Evolutionary conservation across 768 basidiomycete species (phyloP), one percentile per base, ranked within the genome.

Genomic region (Lentinula boryana): DNA sequence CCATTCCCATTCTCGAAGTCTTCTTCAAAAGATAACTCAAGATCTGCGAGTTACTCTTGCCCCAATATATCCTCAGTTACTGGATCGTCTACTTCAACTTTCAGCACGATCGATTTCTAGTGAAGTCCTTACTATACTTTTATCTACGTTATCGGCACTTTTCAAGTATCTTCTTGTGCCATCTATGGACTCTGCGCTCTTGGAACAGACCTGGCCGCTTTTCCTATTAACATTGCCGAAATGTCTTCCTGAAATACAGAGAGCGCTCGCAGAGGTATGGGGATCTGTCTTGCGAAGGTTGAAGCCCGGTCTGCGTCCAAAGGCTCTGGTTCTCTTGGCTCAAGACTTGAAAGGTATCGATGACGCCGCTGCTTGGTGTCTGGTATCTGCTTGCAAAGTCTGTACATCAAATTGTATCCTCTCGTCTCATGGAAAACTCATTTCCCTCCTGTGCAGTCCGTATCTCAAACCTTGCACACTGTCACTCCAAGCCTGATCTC

Each of bases 261-360:
- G 89, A 27, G 85, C 89, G 1, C 80, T 90, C 9, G 88, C 92
- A 0, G 93, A 97, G 68, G 91, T 93, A 3, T 97, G 93, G 95
- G 91, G 87, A 0, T 84, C 83, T 0, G 80, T 88, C 0, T 67
- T 96, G 46, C 78, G 95, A 53, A 80, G 90, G 65, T 73, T 95
- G 56, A 91, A 91, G 70, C 72, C 75, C 1, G 77, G 80, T 12
- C 77, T 79, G 7, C 76, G 89, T 33, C 83, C 82, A 57, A 76
- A 78, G 51, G 82, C 86, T 0, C 78, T 92, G 4, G 65, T 67
- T 3, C 61, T 90, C 13, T 75, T 95, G 68, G 79, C 80, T 1
- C 71, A 75, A 33, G 76, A 80, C 59, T 69, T 82, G 8, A 77
- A 74, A 13, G 79, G 75, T 5, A 71, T 86, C 18, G 85, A 87